These are phyloP conservation scores for Hypoxylon subgilvum DNA, from an alignment of 495 filamentous ascomycete species.

Conservation along the genomic window DNA sequence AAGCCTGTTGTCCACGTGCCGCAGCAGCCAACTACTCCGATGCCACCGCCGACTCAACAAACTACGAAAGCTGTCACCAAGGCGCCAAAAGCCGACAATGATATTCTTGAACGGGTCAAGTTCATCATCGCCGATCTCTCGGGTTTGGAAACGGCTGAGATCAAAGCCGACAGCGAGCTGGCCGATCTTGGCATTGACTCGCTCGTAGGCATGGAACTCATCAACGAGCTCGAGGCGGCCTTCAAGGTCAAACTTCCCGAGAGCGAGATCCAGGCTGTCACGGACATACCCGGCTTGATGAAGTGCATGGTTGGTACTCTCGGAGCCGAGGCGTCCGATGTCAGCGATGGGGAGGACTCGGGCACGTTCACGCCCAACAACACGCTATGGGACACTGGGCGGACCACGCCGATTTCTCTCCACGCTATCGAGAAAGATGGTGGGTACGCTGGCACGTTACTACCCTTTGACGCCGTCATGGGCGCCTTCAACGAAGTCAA, in stretches of 20 bases:
- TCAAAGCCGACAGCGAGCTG: conserved; percentile 46
- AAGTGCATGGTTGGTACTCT: conserved; percentile 17
- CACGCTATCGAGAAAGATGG: background rate
- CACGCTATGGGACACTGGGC: background rate
- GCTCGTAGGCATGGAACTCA: conserved; percentile 60
- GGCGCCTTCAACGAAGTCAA: conserved; percentile 16
- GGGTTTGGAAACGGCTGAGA: conserved; percentile 51
- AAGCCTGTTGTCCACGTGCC: background rate
- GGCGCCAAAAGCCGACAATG: background rate
- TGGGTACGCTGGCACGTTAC: conserved; percentile 14
- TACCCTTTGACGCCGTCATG: conserved; percentile 25
- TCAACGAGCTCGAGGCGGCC: conserved; percentile 46
- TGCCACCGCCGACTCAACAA: background rate
- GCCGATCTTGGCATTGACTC: conserved; percentile 62
- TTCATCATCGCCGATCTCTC: conserved; percentile 24
- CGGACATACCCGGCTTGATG: conserved; percentile 36
- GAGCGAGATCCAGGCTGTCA: conserved; percentile 43
- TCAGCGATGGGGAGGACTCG: background rate
- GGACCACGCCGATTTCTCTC: background rate
- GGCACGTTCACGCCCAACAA: background rate
- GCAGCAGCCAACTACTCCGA: background rate
- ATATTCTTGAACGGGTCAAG: background rate
- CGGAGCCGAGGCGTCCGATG: background rate
- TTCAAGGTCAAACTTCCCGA: conserved; percentile 45
- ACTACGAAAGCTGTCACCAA: background rate